Evolutionary conservation across 306 rosid genomes (phyloP).

Genomic region (Prosopis cineraria): DNA sequence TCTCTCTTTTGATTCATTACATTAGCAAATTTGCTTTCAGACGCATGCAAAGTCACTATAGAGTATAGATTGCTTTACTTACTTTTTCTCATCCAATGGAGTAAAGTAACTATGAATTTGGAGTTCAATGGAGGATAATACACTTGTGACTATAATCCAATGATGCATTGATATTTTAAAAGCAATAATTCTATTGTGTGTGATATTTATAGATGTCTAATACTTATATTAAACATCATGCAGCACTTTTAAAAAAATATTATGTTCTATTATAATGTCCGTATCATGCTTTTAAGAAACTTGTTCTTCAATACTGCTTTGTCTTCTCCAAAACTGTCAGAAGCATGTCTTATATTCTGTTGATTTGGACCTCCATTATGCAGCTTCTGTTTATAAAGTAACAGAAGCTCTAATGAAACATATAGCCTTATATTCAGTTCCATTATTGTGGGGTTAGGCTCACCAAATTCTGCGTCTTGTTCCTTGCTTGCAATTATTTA

Average conservation of each 20-base stretch:
- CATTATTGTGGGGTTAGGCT: constrained; percentile 11
- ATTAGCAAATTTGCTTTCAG: constrained; percentile 33
- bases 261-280: constrained; percentile 18
- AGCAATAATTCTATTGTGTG: background rate
- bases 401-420: constrained; percentile 14
- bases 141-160: background rate
- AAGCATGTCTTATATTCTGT: constrained; percentile 47
- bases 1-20: constrained; percentile 30
- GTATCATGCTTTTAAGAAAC: constrained; percentile 30
- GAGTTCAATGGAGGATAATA: background rate
- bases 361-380: constrained; percentile 38
- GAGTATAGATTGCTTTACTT: constrained; percentile 26
- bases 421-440: background rate
- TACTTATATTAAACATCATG: background rate
- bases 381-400: constrained; percentile 34
- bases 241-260: background rate
- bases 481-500: constrained; percentile 44
- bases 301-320: constrained; percentile 46
- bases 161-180: constrained; percentile 6
- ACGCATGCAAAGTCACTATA: constrained; percentile 43
- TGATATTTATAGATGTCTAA: background rate
- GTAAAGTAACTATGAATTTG: background rate
- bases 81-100: background rate
- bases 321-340: constrained; percentile 52
- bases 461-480: constrained; percentile 27